Evolutionary conservation across 106 monocot genomes (phyloP).

Genomic region (Hemerocallis citrina): DNA sequence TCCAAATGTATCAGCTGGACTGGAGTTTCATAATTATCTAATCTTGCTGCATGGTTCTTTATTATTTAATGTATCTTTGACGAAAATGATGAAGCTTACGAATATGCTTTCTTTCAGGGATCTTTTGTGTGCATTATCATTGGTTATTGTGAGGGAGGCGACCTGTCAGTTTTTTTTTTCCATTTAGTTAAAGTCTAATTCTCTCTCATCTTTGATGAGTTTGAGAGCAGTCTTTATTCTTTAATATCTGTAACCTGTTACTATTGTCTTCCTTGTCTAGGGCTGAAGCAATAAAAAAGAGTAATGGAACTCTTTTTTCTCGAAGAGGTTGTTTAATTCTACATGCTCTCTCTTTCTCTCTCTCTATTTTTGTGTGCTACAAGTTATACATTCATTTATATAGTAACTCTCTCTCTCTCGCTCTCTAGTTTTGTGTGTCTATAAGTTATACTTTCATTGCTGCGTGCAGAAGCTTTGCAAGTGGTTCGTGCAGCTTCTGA

Average conservation of each 20-base stretch:
- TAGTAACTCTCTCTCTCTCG: neutral
- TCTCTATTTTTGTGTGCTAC: too few relatives aligned
- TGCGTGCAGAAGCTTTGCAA: conserved; percentile 77
- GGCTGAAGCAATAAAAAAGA: conserved; percentile 89
- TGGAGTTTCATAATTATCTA: too few relatives aligned
- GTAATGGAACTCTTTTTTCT: conserved; percentile 70
- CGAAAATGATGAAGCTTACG: too few relatives aligned
- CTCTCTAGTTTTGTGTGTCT: neutral
- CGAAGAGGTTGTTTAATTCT: conserved; percentile 57
- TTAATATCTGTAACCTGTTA: neutral
- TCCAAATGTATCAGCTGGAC: too few relatives aligned
- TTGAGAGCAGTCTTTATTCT: neutral
- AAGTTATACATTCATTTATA: too few relatives aligned
- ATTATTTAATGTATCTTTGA: too few relatives aligned
- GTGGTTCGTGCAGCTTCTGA: conserved; percentile 95
- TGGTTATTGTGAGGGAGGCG: conserved; percentile 95
- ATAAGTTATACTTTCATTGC: neutral
- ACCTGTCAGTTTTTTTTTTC: conserved; percentile 63
- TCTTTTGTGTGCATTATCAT: conserved; percentile 98
- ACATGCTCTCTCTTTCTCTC: too few relatives aligned
- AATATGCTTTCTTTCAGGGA: too few relatives aligned
- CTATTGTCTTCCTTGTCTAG: conserved; percentile 20
- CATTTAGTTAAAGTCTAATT: neutral
- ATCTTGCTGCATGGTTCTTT: too few relatives aligned
- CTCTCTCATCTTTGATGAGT: neutral